Percentiles rank a stretch among this genome's conserved stretches.
These are phyloP conservation scores for Oryza brachyantha DNA, from an alignment of 176 grass and related monocot genomes.

Conservation along the genomic window DNA sequence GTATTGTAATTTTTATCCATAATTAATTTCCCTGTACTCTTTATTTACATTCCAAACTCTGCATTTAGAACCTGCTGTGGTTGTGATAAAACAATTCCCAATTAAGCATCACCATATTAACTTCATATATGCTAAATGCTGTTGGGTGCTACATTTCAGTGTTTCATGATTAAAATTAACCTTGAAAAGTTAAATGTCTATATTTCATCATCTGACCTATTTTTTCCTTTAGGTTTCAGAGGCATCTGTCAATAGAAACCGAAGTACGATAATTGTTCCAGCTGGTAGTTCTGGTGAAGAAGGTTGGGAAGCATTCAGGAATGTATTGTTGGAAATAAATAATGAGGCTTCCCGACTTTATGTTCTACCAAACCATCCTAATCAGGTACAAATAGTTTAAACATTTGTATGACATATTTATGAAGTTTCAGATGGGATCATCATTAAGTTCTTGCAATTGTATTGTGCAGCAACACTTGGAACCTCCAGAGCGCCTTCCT, in stretches of 20 bases:
- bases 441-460: constrained; percentile 16
- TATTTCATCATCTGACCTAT: neutral
- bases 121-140: neutral
- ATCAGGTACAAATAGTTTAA: constrained; percentile 40
- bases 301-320: constrained; percentile 97
- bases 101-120: neutral
- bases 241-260: constrained; percentile 93
- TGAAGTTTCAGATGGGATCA: neutral
- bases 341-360: constrained; percentile 67
- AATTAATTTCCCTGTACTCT: neutral
- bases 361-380: constrained; percentile 69
- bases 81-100: neutral
- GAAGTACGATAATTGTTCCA: constrained; percentile 94
- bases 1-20: neutral
- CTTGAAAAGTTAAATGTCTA: too few relatives aligned
- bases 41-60: neutral
- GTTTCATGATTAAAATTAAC: too few relatives aligned
- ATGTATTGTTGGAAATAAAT: constrained; percentile 87
- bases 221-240: constrained; percentile 71
- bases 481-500: constrained; percentile 71
- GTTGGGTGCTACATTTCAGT: neutral
- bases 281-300: constrained; percentile 96
- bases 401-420: neutral
- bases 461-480: constrained; percentile 67
- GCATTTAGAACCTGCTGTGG: neutral